These are phyloP conservation scores for Singerocomus inundabilis DNA, from an alignment of 1,284 basidiomycete species.

Conservation along the genomic window DNA sequence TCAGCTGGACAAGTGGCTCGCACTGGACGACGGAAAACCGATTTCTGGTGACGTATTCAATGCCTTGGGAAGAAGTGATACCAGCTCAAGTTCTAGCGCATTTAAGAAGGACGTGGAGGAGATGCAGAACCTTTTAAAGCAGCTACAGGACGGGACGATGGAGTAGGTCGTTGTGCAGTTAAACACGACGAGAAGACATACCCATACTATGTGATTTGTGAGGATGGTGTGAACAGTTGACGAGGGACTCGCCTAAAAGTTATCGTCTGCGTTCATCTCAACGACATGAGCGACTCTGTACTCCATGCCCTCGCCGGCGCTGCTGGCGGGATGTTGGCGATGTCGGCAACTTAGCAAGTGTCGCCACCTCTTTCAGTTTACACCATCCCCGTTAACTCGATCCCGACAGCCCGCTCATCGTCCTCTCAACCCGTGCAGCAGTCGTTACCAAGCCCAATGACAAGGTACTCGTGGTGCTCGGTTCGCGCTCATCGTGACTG, in stretches of 20 bases:
- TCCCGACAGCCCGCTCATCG: constrained; percentile 76
- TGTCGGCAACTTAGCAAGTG: constrained; percentile 80
- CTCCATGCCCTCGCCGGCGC: constrained; percentile 92
- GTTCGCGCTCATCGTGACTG: background rate
- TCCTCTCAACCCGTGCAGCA: constrained; percentile 90
- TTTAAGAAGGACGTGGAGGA: constrained; percentile 69
- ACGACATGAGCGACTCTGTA: constrained; percentile 72
- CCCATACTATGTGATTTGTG: constrained; percentile 15
- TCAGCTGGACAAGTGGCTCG: constrained; percentile 81
- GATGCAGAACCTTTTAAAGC: constrained; percentile 55
- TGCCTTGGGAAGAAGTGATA: constrained; percentile 33
- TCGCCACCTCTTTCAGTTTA: background rate
- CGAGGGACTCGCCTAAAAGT: no score
- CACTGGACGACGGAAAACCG: constrained; percentile 64
- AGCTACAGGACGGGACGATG: constrained; percentile 37
- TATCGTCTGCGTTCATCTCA: background rate
- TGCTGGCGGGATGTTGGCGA: constrained; percentile 87
- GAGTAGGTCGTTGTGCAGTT: constrained; percentile 7
- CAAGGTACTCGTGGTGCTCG: constrained; percentile 46
- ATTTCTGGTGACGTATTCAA: constrained; percentile 55
- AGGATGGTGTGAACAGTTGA: background rate
- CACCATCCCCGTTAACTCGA: constrained; percentile 18
- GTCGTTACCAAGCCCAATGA: constrained; percentile 81
- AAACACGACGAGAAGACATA: no score
- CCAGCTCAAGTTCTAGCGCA: constrained; percentile 50